Evolutionary conservation across 2,329 filamentous ascomycete species (phyloP).

Genomic region (Seiridium unicorne): DNA sequence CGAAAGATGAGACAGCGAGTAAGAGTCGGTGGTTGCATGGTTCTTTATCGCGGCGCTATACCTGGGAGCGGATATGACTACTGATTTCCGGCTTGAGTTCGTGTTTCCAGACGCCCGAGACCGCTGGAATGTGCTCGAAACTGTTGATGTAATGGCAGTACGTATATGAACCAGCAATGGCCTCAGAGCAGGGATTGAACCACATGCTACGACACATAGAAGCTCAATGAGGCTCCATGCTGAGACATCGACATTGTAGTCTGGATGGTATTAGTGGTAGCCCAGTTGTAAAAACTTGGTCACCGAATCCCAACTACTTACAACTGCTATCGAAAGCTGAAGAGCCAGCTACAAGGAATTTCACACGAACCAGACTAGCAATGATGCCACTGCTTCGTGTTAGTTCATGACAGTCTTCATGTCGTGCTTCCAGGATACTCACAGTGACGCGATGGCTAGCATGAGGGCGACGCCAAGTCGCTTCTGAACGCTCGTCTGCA

Average conservation of each 20-base stretch:
- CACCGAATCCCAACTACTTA: background rate
- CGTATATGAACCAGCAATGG: background rate
- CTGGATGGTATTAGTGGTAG: background rate
- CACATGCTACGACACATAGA: slow-evolving; percentile 1
- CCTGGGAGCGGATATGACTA: background rate
- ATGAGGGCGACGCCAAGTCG: background rate
- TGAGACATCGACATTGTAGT: background rate
- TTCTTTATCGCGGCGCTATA: background rate
- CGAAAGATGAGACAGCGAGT: background rate
- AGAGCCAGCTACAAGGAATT: background rate
- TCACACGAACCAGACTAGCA: slow-evolving; percentile 2
- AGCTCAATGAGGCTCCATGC: slow-evolving; percentile 5
- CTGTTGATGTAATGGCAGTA: background rate
- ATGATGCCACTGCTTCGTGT: background rate
- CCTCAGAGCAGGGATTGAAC: background rate
- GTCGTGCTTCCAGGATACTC: background rate
- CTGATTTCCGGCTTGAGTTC: background rate
- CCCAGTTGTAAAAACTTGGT: background rate
- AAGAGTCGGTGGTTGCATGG: background rate
- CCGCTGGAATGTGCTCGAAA: background rate
- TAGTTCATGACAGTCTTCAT: background rate
- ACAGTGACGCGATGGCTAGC: slow-evolving; percentile 3
- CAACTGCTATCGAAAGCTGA: slow-evolving; percentile 2
- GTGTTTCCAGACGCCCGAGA: background rate
- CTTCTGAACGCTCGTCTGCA: background rate